Evolutionary conservation across 176 grass and related monocot species (phyloP), one percentile per base, ranked within the genome.

Genomic region (Oryza meyeriana): DNA sequence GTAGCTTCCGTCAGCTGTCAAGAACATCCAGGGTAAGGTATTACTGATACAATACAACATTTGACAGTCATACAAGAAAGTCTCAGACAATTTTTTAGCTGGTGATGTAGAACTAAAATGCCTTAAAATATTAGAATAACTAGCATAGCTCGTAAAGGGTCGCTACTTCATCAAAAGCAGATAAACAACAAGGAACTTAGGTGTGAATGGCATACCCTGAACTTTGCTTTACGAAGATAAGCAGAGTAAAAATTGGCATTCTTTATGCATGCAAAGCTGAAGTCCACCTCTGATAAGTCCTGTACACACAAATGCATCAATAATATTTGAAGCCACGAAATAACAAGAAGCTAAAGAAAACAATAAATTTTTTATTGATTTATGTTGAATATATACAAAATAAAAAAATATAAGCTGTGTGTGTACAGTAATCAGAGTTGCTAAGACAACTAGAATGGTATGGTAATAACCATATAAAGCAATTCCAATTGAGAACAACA

Each of bases 211-310:
- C 61, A 38, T 92, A 98, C 95, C 95, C 71, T 90, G 59, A 98
- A 94, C 58, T 93, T 98, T 58, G 90, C 95, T 86, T 98, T 98
- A 17, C 91, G 82, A 78, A 98, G 94, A 85, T 97, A 89, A 24
- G 94, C 83, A 69, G 27, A 74, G 40, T 85, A 92, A 81, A 97
- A 97, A 64, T 90, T 84, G 33, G 92, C 92, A 66, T 87, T 92
- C 80, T 86, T 78, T 22, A 97, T 89, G 80, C 89, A 89, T 30
- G 94, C 89, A 75, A 85, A 94, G 69, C 92, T 90, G 85, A 97
- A 97, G 72, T 97, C 90, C 84, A 94, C 92, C 63, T 87, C 89
- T 75, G 92, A 92, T 45, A 97, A 64, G 58, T 97, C 94, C 94
- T 97, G 89, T 32, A 84, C 12, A 83, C 57, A 40, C 20, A 72